Base-by-base conservation (phyloP, 192 early-diverging fungal genomes). In the Physocladia obscura region DNA sequence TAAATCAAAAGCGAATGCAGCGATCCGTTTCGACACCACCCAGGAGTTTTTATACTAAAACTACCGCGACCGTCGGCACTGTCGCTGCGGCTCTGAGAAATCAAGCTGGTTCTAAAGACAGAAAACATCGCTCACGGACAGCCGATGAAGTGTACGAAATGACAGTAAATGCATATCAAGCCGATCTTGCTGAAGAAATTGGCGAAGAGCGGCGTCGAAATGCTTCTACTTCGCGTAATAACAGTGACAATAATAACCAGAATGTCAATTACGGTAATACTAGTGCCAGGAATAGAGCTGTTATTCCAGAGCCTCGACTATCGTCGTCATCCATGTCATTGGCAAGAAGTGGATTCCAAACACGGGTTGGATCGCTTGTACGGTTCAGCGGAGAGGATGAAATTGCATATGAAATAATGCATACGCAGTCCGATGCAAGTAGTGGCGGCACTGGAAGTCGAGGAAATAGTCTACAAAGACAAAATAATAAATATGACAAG, bases 111-210 rank as follows among this genome's bases (percentile, higher is more conserved):
- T n/a, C 8, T 13, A 44, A 44, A 44, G n/a, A 8, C 8, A n/a
- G 11, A 8, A 44, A 44, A 44, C 40, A n/a, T 13, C 8, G 40
- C 11, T 44, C 40, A n/a, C n/a, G 40, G 48, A 26, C 24, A 13
- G 31, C 36, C 17, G 51, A 68, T 56, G 51, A 68, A 57, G 51
- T 68, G 1, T 68, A 68, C 34, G 65, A 68, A 37, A 31, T 68
- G 54, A 68, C 65, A 5, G 65, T 68, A 24, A 54, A 68, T 17
- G 65, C 65, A 21, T 68, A 56, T 27, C 40, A 68, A n/a, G 65
- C 65, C 1, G 65, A 52, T 11, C 54, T 68, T 36, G 65, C 65
- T 13, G 47, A 67, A 34, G 63, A 67, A 1, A 49, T 37, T 2
- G 52, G 40, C 22, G 54, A 68, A 4, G 65, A 68, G 21, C 27